These are phyloP conservation scores for Pseudopithomyces maydicus DNA, from an alignment of 2,329 filamentous ascomycete genomes.

Conservation along the genomic window DNA sequence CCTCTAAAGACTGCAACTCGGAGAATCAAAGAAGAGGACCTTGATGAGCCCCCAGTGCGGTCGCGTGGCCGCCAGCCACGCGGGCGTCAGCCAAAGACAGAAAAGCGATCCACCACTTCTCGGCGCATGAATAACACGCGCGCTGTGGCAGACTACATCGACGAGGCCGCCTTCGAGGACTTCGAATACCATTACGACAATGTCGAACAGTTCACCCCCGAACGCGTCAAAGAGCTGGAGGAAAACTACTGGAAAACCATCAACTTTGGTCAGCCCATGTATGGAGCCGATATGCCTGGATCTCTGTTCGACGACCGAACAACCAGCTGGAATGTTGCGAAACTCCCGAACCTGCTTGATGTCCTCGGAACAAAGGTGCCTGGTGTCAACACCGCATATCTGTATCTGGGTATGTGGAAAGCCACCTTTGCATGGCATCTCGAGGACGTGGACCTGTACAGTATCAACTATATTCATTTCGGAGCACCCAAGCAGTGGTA, in stretches of 20 bases:
- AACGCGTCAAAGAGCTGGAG: constrained; percentile 93
- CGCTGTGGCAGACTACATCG: constrained; percentile 77
- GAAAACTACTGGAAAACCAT: constrained; percentile 96
- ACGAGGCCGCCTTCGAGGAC: constrained; percentile 86
- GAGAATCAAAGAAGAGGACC: constrained; percentile 43
- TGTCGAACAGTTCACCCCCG: constrained; percentile 84
- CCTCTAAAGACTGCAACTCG: constrained; percentile 20
- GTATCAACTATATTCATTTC: constrained; percentile 99
- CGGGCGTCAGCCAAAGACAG: constrained; percentile 22
- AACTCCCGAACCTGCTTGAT: constrained; percentile 90
- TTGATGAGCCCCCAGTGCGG: constrained; percentile 58
- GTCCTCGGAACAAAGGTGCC: constrained; percentile 94
- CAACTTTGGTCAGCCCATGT: constrained; percentile 92
- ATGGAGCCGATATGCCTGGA: constrained; percentile 94
- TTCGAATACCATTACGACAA: constrained; percentile 89
- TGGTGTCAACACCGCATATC: constrained; percentile 95
- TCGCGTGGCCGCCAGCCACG: constrained; percentile 57
- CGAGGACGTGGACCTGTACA: constrained; percentile 98
- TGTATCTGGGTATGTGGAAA: constrained; percentile 99
- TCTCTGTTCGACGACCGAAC: constrained; percentile 89
- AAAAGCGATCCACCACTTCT: constrained; percentile 75
- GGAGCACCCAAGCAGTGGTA: constrained; percentile 99
- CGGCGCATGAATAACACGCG: constrained; percentile 84
- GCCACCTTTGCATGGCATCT: constrained; percentile 99
- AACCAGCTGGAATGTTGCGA: constrained; percentile 90